Evolutionary conservation across 805 yeast species (phyloP), one percentile per base, ranked within the genome.

Genomic region (Ogataea salicorniae): DNA sequence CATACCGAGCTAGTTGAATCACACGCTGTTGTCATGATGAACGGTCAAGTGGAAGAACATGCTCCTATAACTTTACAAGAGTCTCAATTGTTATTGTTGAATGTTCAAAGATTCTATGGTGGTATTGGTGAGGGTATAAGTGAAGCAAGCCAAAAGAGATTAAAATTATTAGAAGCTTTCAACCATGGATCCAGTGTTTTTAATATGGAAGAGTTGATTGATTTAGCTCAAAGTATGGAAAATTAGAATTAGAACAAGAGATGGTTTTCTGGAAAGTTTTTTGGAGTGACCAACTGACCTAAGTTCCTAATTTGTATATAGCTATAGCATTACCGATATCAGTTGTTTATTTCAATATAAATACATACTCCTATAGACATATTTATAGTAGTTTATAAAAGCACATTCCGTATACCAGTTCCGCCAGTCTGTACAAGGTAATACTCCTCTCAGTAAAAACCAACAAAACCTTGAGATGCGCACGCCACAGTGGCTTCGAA

Each of bases 31-130:
- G 87, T 87, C 0, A 70, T 94, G 54, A 87, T 91, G 95, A 90
- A 90, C 55, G 96, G 97, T 1, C 75, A 75, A 34, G 81, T 90
- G 4, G 96, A 90, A 61, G 69, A 73, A 43, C 91, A 88, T 46
- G 74, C 84, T 14, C 73, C 82, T 35, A 69, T 91, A n/a, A 66
- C 81, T 2, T 55, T 83, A 48, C 83, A 76, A 42, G 96, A 91
- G 53, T 85, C 96, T 1, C 95, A 88, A 54, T 65, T 91, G 45
- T 71, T 94, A 45, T 71, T 87, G 29, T 68, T 87, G 49, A 85
- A 87, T 58, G 70, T 88, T 40, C 96, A 88, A 63, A 76, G 95
- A 58, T 89, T 88, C 60, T 88, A 87, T 61, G 95, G 90, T 42
- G 95, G 84, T 17, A 67, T 76, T 62, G 75, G 70, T 46, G 72